Evolutionary conservation across 768 basidiomycete species (phyloP).

Genomic region (Rhodotorula babjevae): DNA sequence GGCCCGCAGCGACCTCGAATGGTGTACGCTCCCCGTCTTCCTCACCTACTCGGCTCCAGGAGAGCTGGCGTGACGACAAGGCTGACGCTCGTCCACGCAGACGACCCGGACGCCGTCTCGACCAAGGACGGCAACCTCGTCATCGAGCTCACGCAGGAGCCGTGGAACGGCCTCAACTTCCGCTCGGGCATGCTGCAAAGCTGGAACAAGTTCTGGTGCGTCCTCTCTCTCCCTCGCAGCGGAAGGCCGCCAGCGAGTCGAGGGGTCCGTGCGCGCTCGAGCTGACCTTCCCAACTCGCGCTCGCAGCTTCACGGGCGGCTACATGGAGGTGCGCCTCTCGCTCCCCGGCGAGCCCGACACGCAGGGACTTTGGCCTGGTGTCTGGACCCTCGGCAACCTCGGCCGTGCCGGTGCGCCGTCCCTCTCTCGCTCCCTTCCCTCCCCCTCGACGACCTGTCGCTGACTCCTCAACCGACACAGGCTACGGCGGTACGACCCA

Average conservation of each 20-base stretch:
- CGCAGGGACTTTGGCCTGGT: slow-evolving; percentile 29
- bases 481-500: slow-evolving; percentile 88
- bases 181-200: slow-evolving; percentile 57
- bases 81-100: neutral
- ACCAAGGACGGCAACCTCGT: slow-evolving; percentile 47
- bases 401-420: slow-evolving; percentile 51
- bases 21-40: neutral
- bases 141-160: slow-evolving; percentile 26
- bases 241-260: too few species aligned
- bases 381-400: slow-evolving; percentile 56
- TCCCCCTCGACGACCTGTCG: too few species aligned
- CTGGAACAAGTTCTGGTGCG: slow-evolving; percentile 48
- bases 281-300: too few species aligned
- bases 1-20: neutral
- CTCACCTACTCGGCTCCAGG: neutral
- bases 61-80: too few species aligned
- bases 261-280: too few species aligned
- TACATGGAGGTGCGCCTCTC: slow-evolving; percentile 36
- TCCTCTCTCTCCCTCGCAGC: too few species aligned
- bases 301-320: slow-evolving; percentile 41
- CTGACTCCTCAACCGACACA: slow-evolving; percentile 46
- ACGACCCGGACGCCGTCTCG: slow-evolving; percentile 48
- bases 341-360: slow-evolving; percentile 15
- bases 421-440: too few species aligned
- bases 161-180: slow-evolving; percentile 29